Evolutionary conservation across 805 yeast species (phyloP), one percentile per base, ranked within the genome.

Genomic region (Groenewaldozyma salmanticensis): DNA sequence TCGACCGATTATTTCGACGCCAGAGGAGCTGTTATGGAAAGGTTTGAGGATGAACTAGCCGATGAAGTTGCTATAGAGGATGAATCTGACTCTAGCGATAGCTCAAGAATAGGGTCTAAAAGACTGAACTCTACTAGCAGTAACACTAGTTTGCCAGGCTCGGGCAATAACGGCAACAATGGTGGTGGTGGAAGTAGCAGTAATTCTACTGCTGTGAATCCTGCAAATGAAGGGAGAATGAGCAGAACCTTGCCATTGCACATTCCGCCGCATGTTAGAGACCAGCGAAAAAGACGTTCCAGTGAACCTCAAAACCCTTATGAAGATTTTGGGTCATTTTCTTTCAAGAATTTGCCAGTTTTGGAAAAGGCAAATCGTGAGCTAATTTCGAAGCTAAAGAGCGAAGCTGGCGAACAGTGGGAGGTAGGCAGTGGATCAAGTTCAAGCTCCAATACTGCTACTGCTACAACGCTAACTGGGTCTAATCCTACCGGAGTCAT

Each of bases 301-400:
- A 81, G 80, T 39, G 90, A 81, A 42, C 71, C 81, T 19, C 65
- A 69, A 5, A 66, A 74, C 5, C 90, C 48, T 17, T 54, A 42
- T 13, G 62, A 58, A 33, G 65, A 90, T 53, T 92, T 92, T 71
- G 99, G 99, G 0, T 80, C 92, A 3, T 92, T 92, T 60, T 80
- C 84, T 44, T 92, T 84, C 62, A 71, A 96, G 49, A 92, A 92
- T 57, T 64, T 92, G 47, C 79, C 90, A 3, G 92, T 92, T 4
- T 70, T 94, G 42, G 97, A 92, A 52, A 83, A 82, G 52, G 96
- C 95, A 5, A 92, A 92, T 56, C 86, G 85, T 55, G 96, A 88
- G 61, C 88, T 83, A 11, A 86, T 92, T 48, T 83, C 84, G 53
- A 67, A 95, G 47, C 71, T 92, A 55, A 83, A 87, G 54, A 79